Base-by-base conservation (phyloP, 768 basidiomycete species). In the Termitomyces sp. region DNA sequence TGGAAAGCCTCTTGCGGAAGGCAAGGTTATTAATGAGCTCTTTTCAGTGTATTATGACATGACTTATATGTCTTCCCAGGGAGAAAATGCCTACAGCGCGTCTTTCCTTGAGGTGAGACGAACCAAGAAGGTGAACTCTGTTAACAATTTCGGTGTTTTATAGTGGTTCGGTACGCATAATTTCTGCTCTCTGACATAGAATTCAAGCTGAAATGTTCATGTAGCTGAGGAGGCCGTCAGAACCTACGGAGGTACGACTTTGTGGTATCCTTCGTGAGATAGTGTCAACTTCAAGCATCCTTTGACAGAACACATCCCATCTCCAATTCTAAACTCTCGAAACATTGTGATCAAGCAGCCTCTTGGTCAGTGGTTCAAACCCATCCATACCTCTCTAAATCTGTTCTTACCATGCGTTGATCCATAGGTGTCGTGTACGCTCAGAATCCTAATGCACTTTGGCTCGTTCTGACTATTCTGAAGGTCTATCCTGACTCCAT, bases 281-380 rank as follows among this genome's bases (percentile, higher is more conserved):
- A 25, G 13, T 20, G 39, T 47, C 36, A 6, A 52, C 23, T 41
- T 47, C 36, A 6, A 52, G 9, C 11, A 36, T 13, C 4, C 27
- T 29, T 35, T 43, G 27, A 36, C 63, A 91, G 91, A 94, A 69
- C 84, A 89, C 13, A 85, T 98, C 45, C 96, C 97, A 1, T 88
- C 88, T 6, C 67, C 89, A 2, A 67, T 86, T 31, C 73, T 83
- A 2, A 80, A 81, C 48, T 70, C 85, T 7, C 87, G 96, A 46
- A 94, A 94, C 66, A 70, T 98, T 27, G 89, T 91, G 7, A 88
- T 98, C 61, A 96, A 96, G 71, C 97, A 99, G 66, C 96, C 96
- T 15, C 72, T 91, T 56, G 91, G 91, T 86, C 64, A 58, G 80
- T 71, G 9, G 29, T 29, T 29, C n/a, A 20, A 36, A 12, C 23